Conservation (phyloP, 2,329 filamentous ascomycete genomes). For the Microdochium paspali region DNA sequence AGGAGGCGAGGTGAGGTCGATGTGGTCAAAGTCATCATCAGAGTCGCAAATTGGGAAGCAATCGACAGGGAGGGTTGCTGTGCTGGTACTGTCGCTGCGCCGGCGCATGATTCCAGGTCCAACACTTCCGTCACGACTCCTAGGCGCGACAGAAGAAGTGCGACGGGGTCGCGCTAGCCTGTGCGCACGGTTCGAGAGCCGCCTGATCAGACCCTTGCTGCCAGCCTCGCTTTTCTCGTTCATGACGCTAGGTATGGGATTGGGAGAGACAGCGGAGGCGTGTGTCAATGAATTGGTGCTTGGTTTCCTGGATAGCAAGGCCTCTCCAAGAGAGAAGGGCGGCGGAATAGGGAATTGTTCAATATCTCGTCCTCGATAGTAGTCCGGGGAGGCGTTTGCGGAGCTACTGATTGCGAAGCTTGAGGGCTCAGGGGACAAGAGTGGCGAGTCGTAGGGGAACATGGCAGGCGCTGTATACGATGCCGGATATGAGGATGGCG, state of each 20-base stretch:
- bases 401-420: constrained; percentile 40
- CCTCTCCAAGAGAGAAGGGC: constrained; percentile 63
- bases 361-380: constrained; percentile 42
- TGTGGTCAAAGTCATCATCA: constrained; percentile 46
- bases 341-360: constrained; percentile 39
- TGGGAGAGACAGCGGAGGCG: constrained; percentile 44
- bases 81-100: constrained; percentile 81
- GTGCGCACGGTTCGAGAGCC: constrained; percentile 75
- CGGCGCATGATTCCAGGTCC: constrained; percentile 82
- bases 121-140: constrained; percentile 76
- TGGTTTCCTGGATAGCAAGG: constrained; percentile 51
- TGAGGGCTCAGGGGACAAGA: constrained; percentile 37
- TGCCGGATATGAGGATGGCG: constrained; percentile 45
- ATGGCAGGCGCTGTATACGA: constrained; percentile 45
- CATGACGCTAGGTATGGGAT: constrained; percentile 38
- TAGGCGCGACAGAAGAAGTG: constrained; percentile 66
- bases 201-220: constrained; percentile 61
- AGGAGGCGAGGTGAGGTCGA: constrained; percentile 30
- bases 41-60: constrained; percentile 35
- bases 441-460: constrained; percentile 45
- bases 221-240: constrained; percentile 13
- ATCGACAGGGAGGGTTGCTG: constrained; percentile 45
- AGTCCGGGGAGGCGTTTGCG: constrained; percentile 58
- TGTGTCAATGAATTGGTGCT: constrained; percentile 57
- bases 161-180: constrained; percentile 58